Conservation (phyloP, 768 basidiomycete species). For the Paxillus involutus region DNA sequence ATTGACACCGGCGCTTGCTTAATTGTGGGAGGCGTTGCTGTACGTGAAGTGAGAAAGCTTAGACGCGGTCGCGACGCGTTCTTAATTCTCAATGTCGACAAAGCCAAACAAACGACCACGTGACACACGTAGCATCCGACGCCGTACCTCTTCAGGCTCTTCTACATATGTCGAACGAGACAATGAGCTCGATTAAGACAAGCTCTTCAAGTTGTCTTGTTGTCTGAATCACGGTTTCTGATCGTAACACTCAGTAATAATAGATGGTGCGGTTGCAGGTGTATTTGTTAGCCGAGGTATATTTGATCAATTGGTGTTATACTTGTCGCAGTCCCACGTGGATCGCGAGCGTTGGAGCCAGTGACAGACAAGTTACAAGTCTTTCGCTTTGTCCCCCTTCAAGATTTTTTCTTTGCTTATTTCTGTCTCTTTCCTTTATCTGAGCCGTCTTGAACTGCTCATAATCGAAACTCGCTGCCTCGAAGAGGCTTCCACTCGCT, state of each 20-base stretch:
- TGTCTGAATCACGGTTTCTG: not conserved
- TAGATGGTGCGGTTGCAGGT: not conserved
- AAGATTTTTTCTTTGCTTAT: conserved; percentile 1
- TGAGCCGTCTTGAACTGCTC: conserved; percentile 11
- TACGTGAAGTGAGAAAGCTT: not conserved
- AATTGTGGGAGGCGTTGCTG: conserved; percentile 5
- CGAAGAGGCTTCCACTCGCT: conserved; percentile 31
- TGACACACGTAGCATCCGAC: not conserved
- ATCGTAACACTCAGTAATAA: not conserved
- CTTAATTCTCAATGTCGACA: conserved; percentile 13
- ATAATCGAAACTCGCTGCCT: conserved; percentile 19
- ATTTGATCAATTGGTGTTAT: not conserved
- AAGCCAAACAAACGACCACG: conserved; percentile 22
- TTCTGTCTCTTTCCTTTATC: conserved; percentile 4
- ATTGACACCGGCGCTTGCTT: not conserved
- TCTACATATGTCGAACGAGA: not conserved
- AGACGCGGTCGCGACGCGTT: conserved; percentile 30
- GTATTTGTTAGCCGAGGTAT: conserved; percentile 17
- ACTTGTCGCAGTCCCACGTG: conserved; percentile 12
- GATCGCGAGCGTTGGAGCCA: conserved; percentile 14
- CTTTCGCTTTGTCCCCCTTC: conserved; percentile 3
- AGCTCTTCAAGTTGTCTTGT: not conserved
- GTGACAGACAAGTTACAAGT: not conserved
- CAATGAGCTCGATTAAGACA: not conserved
- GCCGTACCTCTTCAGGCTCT: too few species aligned